Base-by-base conservation (phyloP, 768 basidiomycete genomes). In the Suillus variegatus region DNA sequence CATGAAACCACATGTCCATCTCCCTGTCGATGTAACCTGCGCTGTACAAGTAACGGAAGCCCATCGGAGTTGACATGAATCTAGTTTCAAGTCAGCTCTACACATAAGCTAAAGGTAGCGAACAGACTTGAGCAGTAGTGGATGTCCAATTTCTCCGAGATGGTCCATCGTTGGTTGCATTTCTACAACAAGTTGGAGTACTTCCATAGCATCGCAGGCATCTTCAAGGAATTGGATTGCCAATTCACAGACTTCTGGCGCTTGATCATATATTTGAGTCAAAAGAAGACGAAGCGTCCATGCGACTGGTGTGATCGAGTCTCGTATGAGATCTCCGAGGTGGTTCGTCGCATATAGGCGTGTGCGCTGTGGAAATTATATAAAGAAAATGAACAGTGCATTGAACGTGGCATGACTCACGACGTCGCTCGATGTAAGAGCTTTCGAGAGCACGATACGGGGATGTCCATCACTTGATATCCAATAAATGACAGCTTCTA, bases 81-180 rank as follows among this genome's bases (percentile, higher is more conserved):
- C 96, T 97, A 51, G 40, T 64, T 41, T 20, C 2, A 28, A 13
- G 28, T 52, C 32, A 66, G 69, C 40, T 60, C 25, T 60, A 25
- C 18, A 25, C 41, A 25, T 20, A 12, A 60, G 25, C 41, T 20
- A 20, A 43, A 60, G 12, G 18, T 8, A 13, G 52, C 56, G 13
- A 47, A 77, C 88, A 66, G 68, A 97, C 95, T 95, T 91, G 62
- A 97, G 83, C 43, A 99, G 77, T 22, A 99, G 77, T 0, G 92
- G 88, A 74, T 96, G 92, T 0, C 96, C 97, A 47, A 95, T 86
- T 57, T 95, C 94, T 3, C 96, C 97, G 4, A 99, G 82, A 78
- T 99, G 95, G 71, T 99, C 96, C 79, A 99, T 85, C 14, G 91
- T 94, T 1, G 97, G 97, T 68, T 94, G 91, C 88, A 98, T 91